Conservation (phyloP, 345 rosid genomes). For the Capsella bursapastoris region DNA sequence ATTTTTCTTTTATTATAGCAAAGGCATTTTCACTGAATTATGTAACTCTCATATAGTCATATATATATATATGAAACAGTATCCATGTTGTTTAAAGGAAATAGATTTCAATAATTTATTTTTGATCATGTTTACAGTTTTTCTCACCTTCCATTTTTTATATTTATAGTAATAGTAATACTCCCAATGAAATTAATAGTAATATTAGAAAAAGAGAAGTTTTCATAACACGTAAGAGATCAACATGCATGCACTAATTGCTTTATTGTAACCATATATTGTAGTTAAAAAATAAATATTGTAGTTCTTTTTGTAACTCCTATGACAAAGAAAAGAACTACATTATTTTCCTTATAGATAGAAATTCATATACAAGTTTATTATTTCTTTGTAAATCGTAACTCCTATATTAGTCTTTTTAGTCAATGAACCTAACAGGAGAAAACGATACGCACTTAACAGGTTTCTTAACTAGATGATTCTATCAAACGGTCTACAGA, state of each 20-base stretch:
- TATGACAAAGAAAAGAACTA: background rate
- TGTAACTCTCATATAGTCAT: background rate
- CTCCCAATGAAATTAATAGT: background rate
- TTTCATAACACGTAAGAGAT: background rate
- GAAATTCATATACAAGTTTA: background rate
- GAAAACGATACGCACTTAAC: background rate
- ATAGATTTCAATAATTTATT: background rate
- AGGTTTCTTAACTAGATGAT: background rate
- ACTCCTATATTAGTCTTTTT: background rate
- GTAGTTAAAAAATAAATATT: too few relatives aligned
- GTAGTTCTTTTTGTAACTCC: background rate
- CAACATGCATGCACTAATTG: background rate
- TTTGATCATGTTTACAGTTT: background rate
- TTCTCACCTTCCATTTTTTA: background rate
- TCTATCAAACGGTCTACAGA: too few relatives aligned
- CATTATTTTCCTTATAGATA: background rate
- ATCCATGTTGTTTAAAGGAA: background rate
- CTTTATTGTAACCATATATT: background rate
- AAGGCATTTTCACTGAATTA: background rate
- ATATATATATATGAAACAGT: too few relatives aligned
- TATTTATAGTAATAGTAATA: background rate
- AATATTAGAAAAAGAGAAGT: background rate
- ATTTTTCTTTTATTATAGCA: background rate
- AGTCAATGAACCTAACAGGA: background rate
- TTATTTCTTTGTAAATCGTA: background rate